These are phyloP conservation scores for Penicillium alfredii DNA, from an alignment of 495 filamentous ascomycete species.

Conservation along the genomic window DNA sequence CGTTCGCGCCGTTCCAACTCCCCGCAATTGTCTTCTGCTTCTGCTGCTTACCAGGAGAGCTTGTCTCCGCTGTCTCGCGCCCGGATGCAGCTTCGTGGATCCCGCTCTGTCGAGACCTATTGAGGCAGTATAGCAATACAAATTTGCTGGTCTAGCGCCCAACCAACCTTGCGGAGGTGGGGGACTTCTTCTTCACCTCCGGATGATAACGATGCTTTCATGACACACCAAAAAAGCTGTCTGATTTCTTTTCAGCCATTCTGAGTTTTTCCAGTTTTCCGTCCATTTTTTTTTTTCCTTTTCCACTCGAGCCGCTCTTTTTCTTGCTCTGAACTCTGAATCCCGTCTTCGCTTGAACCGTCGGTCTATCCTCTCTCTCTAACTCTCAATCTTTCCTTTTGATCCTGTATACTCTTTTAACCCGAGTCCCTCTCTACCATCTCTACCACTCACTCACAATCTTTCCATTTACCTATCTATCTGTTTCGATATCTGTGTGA, in stretches of 20 bases:
- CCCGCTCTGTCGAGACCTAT: slow-evolving; percentile 23
- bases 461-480: not conserved
- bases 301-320: too few relatives aligned
- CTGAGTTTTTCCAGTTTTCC: too few relatives aligned
- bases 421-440: slow-evolving; percentile 1
- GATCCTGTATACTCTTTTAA: slow-evolving; percentile 1
- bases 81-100: slow-evolving; percentile 21
- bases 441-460: not conserved
- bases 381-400: not conserved
- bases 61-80: slow-evolving; percentile 19
- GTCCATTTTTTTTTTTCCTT: too few relatives aligned
- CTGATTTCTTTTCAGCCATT: slow-evolving; percentile 10
- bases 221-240: slow-evolving; percentile 9
- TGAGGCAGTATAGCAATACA: too few relatives aligned
- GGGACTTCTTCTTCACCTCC: not conserved
- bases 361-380: not conserved
- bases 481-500: not conserved
- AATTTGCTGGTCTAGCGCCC: too few relatives aligned
- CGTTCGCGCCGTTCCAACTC: slow-evolving; percentile 10
- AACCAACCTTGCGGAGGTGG: too few relatives aligned
- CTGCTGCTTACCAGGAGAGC: slow-evolving; percentile 12
- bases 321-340: too few relatives aligned
- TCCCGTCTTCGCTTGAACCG: too few relatives aligned
- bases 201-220: slow-evolving; percentile 22
- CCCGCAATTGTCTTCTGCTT: slow-evolving; percentile 1